Percentiles rank a stretch among this genome's conserved stretches.
These are phyloP conservation scores for Cephalotrichum gorgonifer DNA, from an alignment of 2,329 filamentous ascomycete species.

Conservation along the genomic window DNA sequence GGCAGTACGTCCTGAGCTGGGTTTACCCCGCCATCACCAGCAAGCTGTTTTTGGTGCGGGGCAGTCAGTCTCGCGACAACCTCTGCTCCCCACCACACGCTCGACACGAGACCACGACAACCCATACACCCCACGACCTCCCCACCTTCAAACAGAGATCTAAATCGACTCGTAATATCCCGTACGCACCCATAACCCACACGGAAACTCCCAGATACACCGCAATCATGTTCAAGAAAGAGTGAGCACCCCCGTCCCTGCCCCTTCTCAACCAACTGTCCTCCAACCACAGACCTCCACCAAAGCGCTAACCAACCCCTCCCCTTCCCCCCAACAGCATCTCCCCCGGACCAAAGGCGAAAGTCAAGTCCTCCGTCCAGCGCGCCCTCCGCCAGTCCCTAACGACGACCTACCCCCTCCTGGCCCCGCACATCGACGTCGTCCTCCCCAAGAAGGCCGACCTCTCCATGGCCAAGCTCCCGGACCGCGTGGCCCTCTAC, in stretches of 20 bases:
- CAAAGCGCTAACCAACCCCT: neutral
- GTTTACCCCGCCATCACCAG: no score
- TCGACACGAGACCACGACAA: no score
- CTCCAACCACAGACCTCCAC: neutral
- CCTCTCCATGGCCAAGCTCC: slow-evolving; percentile 82
- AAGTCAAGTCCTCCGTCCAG: slow-evolving; percentile 95
- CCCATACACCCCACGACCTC: no score
- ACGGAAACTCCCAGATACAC: neutral
- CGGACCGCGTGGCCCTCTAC: slow-evolving; percentile 84
- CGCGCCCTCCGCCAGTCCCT: slow-evolving; percentile 75
- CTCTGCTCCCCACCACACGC: no score
- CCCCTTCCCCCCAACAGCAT: slow-evolving; percentile 40
- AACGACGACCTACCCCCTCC: slow-evolving; percentile 73
- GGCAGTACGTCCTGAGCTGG: no score
- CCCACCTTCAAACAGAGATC: no score
- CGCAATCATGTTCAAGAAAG: slow-evolving; percentile 80
- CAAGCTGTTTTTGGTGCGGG: no score
- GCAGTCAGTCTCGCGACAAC: no score
- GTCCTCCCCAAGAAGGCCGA: slow-evolving; percentile 92
- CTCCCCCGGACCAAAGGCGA: slow-evolving; percentile 70
- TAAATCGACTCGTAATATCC: neutral
- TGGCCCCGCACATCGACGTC: slow-evolving; percentile 83
- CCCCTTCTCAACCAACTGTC: no score
- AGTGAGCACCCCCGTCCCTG: slow-evolving; percentile 41
- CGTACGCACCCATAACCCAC: neutral